Evolutionary conservation across 1,284 basidiomycete species (phyloP).

Genomic region (Laetiporus sulphureus): DNA sequence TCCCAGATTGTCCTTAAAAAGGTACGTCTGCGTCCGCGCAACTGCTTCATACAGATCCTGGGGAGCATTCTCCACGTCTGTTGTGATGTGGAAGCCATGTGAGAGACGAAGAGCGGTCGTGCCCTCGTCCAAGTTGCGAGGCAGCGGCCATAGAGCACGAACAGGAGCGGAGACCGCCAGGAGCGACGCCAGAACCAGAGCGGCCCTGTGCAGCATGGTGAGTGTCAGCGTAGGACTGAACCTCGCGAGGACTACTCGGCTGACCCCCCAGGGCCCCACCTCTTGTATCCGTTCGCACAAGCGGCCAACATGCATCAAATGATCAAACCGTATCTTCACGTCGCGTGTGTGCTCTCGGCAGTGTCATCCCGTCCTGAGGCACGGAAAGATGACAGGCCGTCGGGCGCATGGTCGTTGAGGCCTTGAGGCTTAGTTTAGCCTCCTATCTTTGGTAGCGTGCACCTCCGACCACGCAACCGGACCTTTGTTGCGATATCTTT

Average conservation of each 20-base stretch:
- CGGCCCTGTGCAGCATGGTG: conserved; percentile 17
- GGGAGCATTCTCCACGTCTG: conserved; percentile 28
- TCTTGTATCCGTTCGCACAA: conserved; percentile 2
- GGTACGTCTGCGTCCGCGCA: conserved; percentile 29
- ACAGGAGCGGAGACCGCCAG: conserved; percentile 19
- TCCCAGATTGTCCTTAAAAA: conserved; percentile 38
- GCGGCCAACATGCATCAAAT: no score
- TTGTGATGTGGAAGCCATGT: conserved; percentile 36
- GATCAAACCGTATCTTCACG: conserved; percentile 4
- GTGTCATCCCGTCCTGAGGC: no score
- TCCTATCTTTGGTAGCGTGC: no score
- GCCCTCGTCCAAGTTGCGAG: conserved; percentile 44
- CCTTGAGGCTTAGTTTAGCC: no score
- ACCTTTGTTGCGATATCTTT: no score
- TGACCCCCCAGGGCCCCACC: neutral
- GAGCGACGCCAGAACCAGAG: conserved; percentile 16
- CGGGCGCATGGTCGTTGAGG: no score
- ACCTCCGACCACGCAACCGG: no score
- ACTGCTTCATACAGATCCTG: conserved; percentile 42
- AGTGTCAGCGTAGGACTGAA: neutral
- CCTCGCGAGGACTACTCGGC: neutral
- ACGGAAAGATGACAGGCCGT: no score
- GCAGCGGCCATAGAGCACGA: conserved; percentile 57
- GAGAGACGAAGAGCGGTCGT: conserved; percentile 43
- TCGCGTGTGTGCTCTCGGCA: conserved; percentile 6